Base-by-base conservation (phyloP, 495 filamentous ascomycete genomes). In the Tuber magnatum region DNA sequence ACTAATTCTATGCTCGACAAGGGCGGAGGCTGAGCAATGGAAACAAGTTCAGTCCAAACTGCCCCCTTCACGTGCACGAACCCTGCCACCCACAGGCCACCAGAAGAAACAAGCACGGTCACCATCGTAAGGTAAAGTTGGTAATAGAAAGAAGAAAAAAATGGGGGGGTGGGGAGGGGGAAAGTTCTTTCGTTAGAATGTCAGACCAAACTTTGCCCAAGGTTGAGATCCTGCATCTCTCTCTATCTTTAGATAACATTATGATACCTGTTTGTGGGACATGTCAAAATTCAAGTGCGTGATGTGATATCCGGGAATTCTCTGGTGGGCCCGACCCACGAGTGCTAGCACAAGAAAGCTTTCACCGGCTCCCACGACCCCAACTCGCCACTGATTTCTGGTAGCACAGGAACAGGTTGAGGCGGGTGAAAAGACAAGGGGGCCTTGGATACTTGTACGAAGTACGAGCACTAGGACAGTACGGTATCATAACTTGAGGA, bases 11-110 rank as follows among this genome's bases (percentile, higher is more conserved):
- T 18, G n/a, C 28, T 32, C 32, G 51, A 61, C 51, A 18, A 35
- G 69, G 46, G 61, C 56, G 69, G 76, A 73, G 74, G 74, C 76
- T 78, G 76, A 77, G 75, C 71, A 71, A 76, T 46, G 43, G 44
- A 56, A 42, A 12, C 39, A 65, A 28, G 56, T 20, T 35, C 56
- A 44, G 0, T 68, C 24, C 40, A 68, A 24, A 39, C 68, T 77
- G 68, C 75, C 51, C 74, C 74, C 74, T 69, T 76, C 69, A 16
- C 18, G 22, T 14, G 32, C 28, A 35, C 56, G 1, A 35, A 35
- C 71, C 24, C 38, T 73, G n/a, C 40, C 72, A 61, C 51, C 14
- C n/a, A 28, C n/a, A 28, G 24, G 24, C 51, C 51, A 22, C 68
- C 41, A 77, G 28, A 65, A 69, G 38, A 42, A 72, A 48, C 43